phyloP scores from a whole-genome alignment of 2,329 filamentous ascomycete genomes.

The Sclerotiophoma versabilis region DNA sequence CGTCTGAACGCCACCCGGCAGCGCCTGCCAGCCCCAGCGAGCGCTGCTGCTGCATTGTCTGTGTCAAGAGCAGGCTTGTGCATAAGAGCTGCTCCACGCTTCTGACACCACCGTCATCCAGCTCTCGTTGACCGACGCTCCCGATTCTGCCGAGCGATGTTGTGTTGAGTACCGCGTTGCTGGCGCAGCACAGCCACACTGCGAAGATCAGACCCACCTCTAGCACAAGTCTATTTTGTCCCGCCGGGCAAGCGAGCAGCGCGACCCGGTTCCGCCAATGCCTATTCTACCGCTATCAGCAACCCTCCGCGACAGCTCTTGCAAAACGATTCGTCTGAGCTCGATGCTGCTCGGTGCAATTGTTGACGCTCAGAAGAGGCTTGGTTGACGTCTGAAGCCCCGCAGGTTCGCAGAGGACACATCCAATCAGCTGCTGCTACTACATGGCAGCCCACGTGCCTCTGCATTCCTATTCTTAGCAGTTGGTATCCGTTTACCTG shows the following conservation, averaged over 20 bases:
- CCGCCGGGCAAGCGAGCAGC: conserved; percentile 5
- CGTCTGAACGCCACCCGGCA: not conserved
- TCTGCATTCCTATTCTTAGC: too few relatives aligned
- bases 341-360: not conserved
- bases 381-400: not conserved
- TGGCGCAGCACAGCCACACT: conserved; percentile 12
- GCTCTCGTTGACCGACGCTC: not conserved
- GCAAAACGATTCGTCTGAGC: not conserved
- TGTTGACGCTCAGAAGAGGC: not conserved
- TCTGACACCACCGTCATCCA: not conserved
- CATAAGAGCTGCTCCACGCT: not conserved
- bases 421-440: too few relatives aligned
- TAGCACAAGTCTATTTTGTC: conserved; percentile 1
- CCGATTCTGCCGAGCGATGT: not conserved
- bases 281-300: not conserved
- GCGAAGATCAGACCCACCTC: not conserved
- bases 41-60: not conserved
- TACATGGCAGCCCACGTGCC: too few relatives aligned
- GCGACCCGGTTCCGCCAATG: conserved; percentile 2
- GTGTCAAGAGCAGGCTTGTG: not conserved
- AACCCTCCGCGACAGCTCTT: not conserved
- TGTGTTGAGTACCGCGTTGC: too few relatives aligned
- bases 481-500: too few relatives aligned
- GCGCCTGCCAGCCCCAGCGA: not conserved
- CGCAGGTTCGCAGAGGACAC: not conserved